Base-by-base conservation (phyloP, 2,329 filamentous ascomycete species). In the Zymoseptoria crescenta region DNA sequence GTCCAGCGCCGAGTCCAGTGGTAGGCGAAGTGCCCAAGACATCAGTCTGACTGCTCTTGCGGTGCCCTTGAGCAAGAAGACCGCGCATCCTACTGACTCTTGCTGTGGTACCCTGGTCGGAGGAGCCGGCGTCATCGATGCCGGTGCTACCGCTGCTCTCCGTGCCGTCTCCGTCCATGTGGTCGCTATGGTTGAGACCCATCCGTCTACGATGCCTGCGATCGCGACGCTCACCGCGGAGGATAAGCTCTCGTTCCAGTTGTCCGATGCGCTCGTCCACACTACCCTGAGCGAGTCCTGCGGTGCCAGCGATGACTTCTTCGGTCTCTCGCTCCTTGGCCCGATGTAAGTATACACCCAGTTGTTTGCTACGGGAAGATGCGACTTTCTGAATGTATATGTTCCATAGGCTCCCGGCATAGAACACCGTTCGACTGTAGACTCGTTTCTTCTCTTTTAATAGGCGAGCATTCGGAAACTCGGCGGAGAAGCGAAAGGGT, bases 341-440 rank as follows among this genome's bases (percentile, higher is more conserved):
- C 50, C 81, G 79, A 65, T 84, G 81, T 3, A 84, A 73, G 62
- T 84, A 84, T 4, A 84, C 81, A 13, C 81, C 82, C 1, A 84
- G 74, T 64, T 84, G 81, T 9, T 81, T 79, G 56, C 77, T 80
- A 63, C 82, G 82, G 1, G 76, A 75, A 0, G 79, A 80, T 8
- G 79, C 76, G 1, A 83, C 79, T 60, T 83, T 82, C 64, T 84
- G 82, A 9, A 84, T 83, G 68, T 84, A 84, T n/a, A 84, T 80
- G 63, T 84, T 84, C 82, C 82, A 84, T 16, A 83, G 71, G 19
- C 77, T 80, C 2, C 82, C 82, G 3, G 81, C 81, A 60, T 84
- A 84, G 65, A 82, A 83, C 4, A 84, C 80, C 2, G 81, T 84
- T 30, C 80, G 77, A 9, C 79, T 81, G 67, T 84, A 84, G 8